These are phyloP conservation scores for Podaxis pistillaris DNA, from an alignment of 768 basidiomycete genomes.

Conservation along the genomic window DNA sequence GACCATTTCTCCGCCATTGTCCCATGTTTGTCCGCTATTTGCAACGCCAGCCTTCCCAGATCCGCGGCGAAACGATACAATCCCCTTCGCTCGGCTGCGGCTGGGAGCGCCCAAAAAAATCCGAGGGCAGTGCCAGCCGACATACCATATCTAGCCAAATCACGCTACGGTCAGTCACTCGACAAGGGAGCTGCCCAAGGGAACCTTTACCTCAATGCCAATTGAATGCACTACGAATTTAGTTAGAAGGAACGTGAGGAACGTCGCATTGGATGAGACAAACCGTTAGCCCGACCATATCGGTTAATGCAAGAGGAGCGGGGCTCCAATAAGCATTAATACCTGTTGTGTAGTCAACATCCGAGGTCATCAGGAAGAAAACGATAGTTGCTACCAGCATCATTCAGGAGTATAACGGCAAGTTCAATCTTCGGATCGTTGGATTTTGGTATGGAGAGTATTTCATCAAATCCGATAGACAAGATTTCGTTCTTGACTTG, in stretches of 20 bases:
- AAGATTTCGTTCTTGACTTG: slow-evolving; percentile 70
- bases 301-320: slow-evolving; percentile 50
- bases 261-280: slow-evolving; percentile 19
- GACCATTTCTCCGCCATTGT: slow-evolving; percentile 68
- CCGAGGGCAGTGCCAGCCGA: slow-evolving; percentile 67
- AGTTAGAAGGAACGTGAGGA: not conserved
- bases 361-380: not conserved
- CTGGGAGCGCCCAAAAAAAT: slow-evolving; percentile 69
- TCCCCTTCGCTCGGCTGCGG: slow-evolving; percentile 60
- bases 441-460: slow-evolving; percentile 60
- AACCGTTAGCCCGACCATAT: slow-evolving; percentile 67
- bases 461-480: slow-evolving; percentile 66
- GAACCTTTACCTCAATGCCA: slow-evolving; percentile 52
- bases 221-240: slow-evolving; percentile 52
- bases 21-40: slow-evolving; percentile 65
- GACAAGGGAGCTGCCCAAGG: not conserved
- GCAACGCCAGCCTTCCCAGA: slow-evolving; percentile 62
- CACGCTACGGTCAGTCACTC: slow-evolving; percentile 3
- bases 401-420: slow-evolving; percentile 64
- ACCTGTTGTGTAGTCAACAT: slow-evolving; percentile 31
- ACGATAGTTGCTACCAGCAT: slow-evolving; percentile 46
- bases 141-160: slow-evolving; percentile 54
- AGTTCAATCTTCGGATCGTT: slow-evolving; percentile 59
- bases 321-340: slow-evolving; percentile 74
- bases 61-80: slow-evolving; percentile 68